phyloP scores from a whole-genome alignment of 163 green algal genomes.

The Volvox carteri region DNA sequence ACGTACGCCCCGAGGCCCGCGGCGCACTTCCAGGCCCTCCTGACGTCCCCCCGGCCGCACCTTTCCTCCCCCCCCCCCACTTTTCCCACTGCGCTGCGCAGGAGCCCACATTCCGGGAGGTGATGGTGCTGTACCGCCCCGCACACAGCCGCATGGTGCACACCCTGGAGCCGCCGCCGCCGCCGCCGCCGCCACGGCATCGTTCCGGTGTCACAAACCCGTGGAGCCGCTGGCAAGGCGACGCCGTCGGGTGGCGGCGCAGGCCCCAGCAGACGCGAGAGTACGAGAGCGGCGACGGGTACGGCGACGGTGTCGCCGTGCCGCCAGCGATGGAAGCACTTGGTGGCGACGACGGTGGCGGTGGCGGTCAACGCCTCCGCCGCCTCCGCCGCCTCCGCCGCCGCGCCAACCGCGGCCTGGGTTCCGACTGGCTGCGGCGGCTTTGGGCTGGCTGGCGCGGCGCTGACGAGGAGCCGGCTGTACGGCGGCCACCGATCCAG shows the following conservation, averaged over 20 bases:
- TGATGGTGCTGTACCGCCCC: slow-evolving; percentile 54
- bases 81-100: too few species aligned
- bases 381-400: not conserved
- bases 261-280: not conserved
- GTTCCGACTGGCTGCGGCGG: slow-evolving; percentile 36
- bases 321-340: not conserved
- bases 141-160: slow-evolving; percentile 36
- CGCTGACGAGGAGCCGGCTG: not conserved
- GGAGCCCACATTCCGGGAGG: slow-evolving; percentile 69
- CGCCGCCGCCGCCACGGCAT: not conserved
- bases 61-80: too few species aligned
- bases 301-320: not conserved
- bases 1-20: too few species aligned
- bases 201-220: too few species aligned
- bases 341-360: not conserved
- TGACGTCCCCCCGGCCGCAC: too few species aligned
- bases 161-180: not conserved
- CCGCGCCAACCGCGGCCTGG: not conserved
- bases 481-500: slow-evolving; percentile 56
- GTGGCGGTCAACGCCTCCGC: not conserved
- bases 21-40: too few species aligned
- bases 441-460: not conserved
- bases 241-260: not conserved
- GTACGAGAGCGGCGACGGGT: not conserved
- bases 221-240: too few species aligned